Evolutionary conservation across 352 stramenopile genomes (phyloP).

Genomic region (Globisporangium spiculum): DNA sequence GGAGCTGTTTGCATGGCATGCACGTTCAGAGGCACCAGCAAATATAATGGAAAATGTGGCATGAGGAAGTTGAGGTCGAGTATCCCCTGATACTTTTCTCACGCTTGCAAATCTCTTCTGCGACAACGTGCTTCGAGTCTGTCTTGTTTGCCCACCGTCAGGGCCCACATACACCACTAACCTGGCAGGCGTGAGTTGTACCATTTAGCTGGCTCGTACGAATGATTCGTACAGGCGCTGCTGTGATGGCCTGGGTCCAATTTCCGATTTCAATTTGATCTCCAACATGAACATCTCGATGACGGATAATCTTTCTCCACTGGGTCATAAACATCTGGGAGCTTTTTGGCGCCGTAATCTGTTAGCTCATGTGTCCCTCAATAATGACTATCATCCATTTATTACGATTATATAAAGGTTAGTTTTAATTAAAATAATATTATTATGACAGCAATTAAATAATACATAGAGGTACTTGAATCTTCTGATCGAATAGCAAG

Average conservation of each 20-base stretch:
- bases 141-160: too few relatives aligned
- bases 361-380: background rate
- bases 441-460: background rate
- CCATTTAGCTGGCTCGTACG: too few relatives aligned
- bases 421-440: background rate
- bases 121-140: too few relatives aligned
- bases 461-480: background rate
- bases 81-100: too few relatives aligned
- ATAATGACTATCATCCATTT: background rate
- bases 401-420: background rate
- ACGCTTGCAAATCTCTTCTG: too few relatives aligned
- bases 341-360: background rate
- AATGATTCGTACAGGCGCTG: background rate
- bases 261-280: background rate
- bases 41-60: background rate
- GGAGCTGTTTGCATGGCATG: too few relatives aligned
- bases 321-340: background rate
- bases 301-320: background rate
- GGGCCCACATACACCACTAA: too few relatives aligned
- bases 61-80: too few relatives aligned
- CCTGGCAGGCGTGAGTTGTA: too few relatives aligned
- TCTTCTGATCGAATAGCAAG: background rate
- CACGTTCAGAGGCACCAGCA: background rate
- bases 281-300: background rate
- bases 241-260: background rate